phyloP scores from a whole-genome alignment of 2,329 filamentous ascomycete species.

The Fusarium agapanthi region DNA sequence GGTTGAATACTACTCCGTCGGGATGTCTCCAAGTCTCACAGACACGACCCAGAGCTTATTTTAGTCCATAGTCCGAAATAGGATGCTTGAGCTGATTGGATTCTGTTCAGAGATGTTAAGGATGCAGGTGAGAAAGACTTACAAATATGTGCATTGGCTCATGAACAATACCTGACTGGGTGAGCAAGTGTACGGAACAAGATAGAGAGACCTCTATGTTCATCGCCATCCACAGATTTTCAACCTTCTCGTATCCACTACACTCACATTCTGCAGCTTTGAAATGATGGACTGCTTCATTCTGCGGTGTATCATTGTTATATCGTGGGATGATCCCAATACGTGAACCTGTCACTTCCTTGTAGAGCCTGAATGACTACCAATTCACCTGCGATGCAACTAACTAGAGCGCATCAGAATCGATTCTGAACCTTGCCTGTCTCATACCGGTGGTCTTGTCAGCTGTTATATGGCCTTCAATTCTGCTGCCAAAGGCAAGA shows the following conservation, averaged over 20 bases:
- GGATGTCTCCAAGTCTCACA: not conserved
- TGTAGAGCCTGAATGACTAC: not conserved
- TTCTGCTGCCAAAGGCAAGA: rapidly evolving
- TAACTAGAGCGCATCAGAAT: not conserved
- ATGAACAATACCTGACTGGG: not conserved
- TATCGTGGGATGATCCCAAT: too few species aligned
- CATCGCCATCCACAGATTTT: not conserved
- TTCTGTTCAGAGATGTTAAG: not conserved
- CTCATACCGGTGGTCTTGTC: not conserved
- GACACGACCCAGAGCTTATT: not conserved
- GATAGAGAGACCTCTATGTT: not conserved
- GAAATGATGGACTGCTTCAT: not conserved
- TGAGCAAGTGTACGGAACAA: not conserved
- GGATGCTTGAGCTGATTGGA: not conserved
- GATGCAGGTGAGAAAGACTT: not conserved
- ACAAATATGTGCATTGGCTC: not conserved
- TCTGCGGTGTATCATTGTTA: not conserved
- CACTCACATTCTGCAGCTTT: not conserved
- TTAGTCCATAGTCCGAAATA: too few species aligned
- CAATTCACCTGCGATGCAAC: not conserved
- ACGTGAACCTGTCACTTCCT: not conserved
- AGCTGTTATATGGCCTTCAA: not conserved
- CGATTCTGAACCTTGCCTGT: not conserved
- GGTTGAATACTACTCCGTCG: not conserved
- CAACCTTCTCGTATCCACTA: not conserved